phyloP scores from a whole-genome alignment of 805 yeast species.

The Priceomyces haplophilus region DNA sequence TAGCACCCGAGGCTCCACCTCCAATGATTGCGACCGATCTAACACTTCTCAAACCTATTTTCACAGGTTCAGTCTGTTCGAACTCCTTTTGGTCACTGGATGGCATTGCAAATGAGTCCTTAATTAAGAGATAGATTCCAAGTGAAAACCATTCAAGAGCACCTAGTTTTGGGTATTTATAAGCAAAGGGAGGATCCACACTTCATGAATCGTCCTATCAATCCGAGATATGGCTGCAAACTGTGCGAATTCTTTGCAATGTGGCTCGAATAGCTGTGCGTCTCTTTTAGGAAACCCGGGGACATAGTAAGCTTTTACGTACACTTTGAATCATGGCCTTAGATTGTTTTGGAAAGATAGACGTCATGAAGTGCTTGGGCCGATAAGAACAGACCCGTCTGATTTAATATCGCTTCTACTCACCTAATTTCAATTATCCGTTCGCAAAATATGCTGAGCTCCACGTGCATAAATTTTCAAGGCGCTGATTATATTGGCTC shows the following conservation, averaged over 20 bases:
- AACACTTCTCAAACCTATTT: constrained; percentile 6
- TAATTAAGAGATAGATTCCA: too few relatives aligned
- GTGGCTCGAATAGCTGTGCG: too few relatives aligned
- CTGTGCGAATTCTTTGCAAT: not conserved
- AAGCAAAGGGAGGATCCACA: constrained; percentile 1
- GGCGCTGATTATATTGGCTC: not conserved
- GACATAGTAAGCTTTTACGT: too few relatives aligned
- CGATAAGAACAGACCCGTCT: too few relatives aligned
- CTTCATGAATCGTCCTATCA: not conserved
- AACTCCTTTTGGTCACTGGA: not conserved
- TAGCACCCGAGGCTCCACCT: constrained; percentile 52
- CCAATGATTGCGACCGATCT: constrained; percentile 44
- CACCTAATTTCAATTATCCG: not conserved
- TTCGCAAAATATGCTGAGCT: not conserved
- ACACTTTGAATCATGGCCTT: too few relatives aligned
- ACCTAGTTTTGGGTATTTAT: too few relatives aligned
- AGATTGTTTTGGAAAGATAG: too few relatives aligned
- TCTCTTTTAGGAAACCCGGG: too few relatives aligned
- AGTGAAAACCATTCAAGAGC: too few relatives aligned
- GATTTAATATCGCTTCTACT: too few relatives aligned
- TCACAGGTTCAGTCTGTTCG: not conserved
- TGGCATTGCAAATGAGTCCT: not conserved
- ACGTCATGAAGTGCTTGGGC: too few relatives aligned
- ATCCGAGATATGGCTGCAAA: not conserved
- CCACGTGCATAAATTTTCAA: not conserved